These are phyloP conservation scores for Fusarium devonianum DNA, from an alignment of 2,329 filamentous ascomycete genomes.

Conservation along the genomic window DNA sequence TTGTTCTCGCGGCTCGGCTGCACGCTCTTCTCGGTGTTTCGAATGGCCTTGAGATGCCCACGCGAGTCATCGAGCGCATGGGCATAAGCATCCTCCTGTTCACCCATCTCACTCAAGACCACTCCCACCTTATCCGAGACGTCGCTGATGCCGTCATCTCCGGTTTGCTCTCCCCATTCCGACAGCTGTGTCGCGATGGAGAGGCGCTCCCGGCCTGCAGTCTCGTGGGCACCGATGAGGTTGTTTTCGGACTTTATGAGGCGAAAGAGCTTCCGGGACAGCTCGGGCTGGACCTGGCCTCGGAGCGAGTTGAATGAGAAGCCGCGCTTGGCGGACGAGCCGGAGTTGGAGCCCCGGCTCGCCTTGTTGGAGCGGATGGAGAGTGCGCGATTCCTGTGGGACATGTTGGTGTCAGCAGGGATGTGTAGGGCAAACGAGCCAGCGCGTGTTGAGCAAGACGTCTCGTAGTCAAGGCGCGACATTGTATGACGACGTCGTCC, in stretches of 20 bases:
- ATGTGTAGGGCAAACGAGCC: slow-evolving; percentile 30
- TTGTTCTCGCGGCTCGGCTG: slow-evolving; percentile 91
- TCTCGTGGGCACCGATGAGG: slow-evolving; percentile 83
- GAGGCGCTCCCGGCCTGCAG: slow-evolving; percentile 82
- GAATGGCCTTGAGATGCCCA: slow-evolving; percentile 83
- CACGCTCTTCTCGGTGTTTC: slow-evolving; percentile 94
- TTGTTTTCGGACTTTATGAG: slow-evolving; percentile 96
- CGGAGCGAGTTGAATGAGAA: slow-evolving; percentile 90
- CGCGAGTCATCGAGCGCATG: slow-evolving; percentile 88
- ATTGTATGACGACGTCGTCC: slow-evolving; percentile 29
- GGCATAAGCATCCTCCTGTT: slow-evolving; percentile 90
- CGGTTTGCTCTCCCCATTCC: slow-evolving; percentile 93
- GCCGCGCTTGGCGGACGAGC: slow-evolving; percentile 59
- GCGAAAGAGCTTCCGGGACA: slow-evolving; percentile 86
- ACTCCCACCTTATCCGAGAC: slow-evolving; percentile 96
- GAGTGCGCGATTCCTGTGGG: slow-evolving; percentile 73
- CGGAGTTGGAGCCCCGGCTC: slow-evolving; percentile 49
- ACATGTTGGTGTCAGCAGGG: slow-evolving; percentile 38
- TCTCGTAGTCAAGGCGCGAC: slow-evolving; percentile 46
- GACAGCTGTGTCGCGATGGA: slow-evolving; percentile 89
- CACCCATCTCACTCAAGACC: slow-evolving; percentile 87
- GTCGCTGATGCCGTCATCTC: slow-evolving; percentile 86
- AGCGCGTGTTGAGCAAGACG: slow-evolving; percentile 33
- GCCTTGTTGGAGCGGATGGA: slow-evolving; percentile 73
- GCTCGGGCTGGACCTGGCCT: slow-evolving; percentile 83